Evolutionary conservation across 371 early-diverging fungal species (phyloP), one percentile per base, ranked within the genome.

Genomic region (Lichtheimia hyalospora): DNA sequence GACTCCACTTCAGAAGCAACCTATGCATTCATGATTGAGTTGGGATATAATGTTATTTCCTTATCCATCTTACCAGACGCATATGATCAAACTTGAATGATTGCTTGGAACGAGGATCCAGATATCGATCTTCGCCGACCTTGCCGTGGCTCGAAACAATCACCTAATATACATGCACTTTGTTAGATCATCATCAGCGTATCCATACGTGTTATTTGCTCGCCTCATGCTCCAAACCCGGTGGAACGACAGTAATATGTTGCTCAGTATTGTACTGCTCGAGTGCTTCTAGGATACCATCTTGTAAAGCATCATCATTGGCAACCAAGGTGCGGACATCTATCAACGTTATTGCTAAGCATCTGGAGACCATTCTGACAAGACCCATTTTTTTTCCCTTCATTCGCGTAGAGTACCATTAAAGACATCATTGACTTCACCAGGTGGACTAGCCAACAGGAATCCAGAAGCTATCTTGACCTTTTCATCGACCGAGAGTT

Each of bases 361-460:
- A 34, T 34, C 34, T 34, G 34, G 10, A 34, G 34, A 10, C 34
- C 6, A 34, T 34, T 6, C 34, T 34, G 34, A 34, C 34, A 34
- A 34, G 34, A 8, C 6, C 34, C 6, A 5, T 2, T 10, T 34
- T 8, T 34, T 7, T 27, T 4, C n/a, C n/a, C n/a, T n/a, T 10
- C 34, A 34, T 8, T 34, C 34, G 34, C 15, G 40, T 13, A 5
- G 18, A 66, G 58, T 83, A 95, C 96, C 96, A 62, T 93, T 94
- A 66, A 93, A 92, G 15, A 98, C 96, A 70, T 96, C 95, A 70
- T 91, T 90, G n/a, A 96, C 86, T 84, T 96, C 96, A 48, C 98
- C 98, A 7, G 98, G 98, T 20, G 98, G 98, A 53, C 92, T 89
- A 28, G 88, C 85, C 51, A 89, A 75, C 25, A 98, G 75, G 61